Conservation (phyloP, 2,329 filamentous ascomycete genomes). For the Aureobasidium lini region DNA sequence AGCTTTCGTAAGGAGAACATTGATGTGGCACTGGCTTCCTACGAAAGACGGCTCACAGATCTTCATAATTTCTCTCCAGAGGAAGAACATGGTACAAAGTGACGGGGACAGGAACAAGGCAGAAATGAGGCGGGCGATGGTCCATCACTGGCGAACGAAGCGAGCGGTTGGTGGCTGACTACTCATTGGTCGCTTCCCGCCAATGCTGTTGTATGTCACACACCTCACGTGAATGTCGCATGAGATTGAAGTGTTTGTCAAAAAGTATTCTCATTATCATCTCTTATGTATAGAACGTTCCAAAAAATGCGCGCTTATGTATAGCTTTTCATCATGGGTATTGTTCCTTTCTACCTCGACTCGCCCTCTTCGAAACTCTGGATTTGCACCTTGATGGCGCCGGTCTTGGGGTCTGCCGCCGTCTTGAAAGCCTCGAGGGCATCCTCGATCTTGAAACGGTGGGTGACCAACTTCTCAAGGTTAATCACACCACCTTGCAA, state of each 20-base stretch:
- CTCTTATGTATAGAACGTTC: neutral
- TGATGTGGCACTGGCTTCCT: no score
- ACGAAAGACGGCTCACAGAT: no score
- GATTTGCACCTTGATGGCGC: slow-evolving; percentile 97
- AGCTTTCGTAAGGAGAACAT: no score
- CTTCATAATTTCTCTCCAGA: no score
- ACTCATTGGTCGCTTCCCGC: no score
- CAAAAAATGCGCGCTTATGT: slow-evolving; percentile 2
- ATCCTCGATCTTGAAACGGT: slow-evolving; percentile 78
- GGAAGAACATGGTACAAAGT: no score
- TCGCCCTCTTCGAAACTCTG: slow-evolving; percentile 51
- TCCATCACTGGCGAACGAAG: no score
- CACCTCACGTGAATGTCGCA: no score
- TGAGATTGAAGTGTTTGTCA: neutral
- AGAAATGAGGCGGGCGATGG: no score
- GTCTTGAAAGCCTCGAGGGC: slow-evolving; percentile 85
- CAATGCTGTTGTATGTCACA: no score
- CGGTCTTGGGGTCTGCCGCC: slow-evolving; percentile 77
- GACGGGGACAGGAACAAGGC: no score
- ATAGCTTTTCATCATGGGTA: neutral
- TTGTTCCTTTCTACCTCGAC: slow-evolving; percentile 7
- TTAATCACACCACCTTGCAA: slow-evolving; percentile 79
- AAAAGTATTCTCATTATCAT: slow-evolving; percentile 7
- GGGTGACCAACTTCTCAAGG: slow-evolving; percentile 75
- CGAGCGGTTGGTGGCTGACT: no score